A percentile compares a stretch with the other conserved stretches of the same genome.
Conservation (phyloP, 805 yeast genomes). For the Candida pini region DNA sequence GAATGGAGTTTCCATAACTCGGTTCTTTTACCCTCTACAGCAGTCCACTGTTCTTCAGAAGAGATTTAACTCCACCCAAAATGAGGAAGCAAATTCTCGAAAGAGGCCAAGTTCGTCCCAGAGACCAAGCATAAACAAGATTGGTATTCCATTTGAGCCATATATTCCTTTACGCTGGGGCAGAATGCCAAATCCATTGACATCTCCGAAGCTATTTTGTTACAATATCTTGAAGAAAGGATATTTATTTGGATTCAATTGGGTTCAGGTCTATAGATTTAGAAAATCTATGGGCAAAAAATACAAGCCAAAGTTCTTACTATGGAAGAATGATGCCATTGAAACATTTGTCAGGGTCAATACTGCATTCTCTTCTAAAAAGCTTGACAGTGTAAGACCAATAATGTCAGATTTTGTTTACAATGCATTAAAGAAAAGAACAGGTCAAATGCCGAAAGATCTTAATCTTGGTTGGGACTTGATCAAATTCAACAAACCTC, state of each 20-base stretch:
- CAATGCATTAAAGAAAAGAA: conserved; percentile 49
- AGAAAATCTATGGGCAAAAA: conserved; percentile 29
- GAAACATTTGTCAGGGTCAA: conserved; percentile 74
- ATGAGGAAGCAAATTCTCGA: conserved; percentile 6
- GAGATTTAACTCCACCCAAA: conserved; percentile 12
- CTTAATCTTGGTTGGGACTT: conserved; percentile 72
- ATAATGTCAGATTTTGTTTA: conserved; percentile 58
- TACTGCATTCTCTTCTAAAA: conserved; percentile 65
- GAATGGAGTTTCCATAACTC: no score
- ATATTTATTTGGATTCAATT: conserved; percentile 63
- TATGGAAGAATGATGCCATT: conserved; percentile 84
- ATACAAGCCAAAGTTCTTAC: conserved; percentile 57
- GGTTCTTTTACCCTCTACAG: no score
- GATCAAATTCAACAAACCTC: conserved; percentile 60
- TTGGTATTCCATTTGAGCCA: conserved; percentile 32
- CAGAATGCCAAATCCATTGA: conserved; percentile 35
- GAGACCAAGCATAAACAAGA: conserved; percentile 28
- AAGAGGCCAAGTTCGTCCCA: conserved; percentile 14
- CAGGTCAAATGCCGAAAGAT: conserved; percentile 49
- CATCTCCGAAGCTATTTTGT: conserved; percentile 36
- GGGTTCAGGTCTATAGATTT: conserved; percentile 45
- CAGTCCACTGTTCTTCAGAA: no score
- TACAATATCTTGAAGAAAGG: conserved; percentile 54
- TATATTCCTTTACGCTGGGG: conserved; percentile 48
- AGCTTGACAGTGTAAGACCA: conserved; percentile 41